Base-by-base conservation (phyloP, 305 asterid genomes). In the Solanum hybrid region DNA sequence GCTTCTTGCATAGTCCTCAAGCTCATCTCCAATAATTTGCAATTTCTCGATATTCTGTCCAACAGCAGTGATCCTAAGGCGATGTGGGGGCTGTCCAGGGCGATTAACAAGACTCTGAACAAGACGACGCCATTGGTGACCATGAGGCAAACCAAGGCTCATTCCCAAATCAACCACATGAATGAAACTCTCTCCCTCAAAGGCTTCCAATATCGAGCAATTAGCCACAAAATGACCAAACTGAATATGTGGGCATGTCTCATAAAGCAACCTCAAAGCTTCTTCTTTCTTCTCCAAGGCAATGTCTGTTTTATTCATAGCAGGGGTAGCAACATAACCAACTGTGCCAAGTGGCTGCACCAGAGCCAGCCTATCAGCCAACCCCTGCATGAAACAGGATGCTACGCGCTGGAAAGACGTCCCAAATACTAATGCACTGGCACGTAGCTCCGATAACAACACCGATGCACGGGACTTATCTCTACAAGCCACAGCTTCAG, bases 351-450 rank as follows among this genome's bases (percentile, higher is more conserved):
- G 96, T 3, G 98, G 98, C 45, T 95, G 98, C 73, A 95, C 96
- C 88, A 94, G 90, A 4, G 97, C 94, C 32, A 95, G 91, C 88
- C 98, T 89, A 38, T 96, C 99, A 2, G 95, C 94, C 0, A 96
- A 92, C 31, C 99, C 98, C 90, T 96, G 98, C 73, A 95, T 94
- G 40, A 96, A 96, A 80, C 99, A 95, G 56, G 98, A 95, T 0
- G 99, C 99, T 42, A 96, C 99, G 1, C 98, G 97, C 92, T 96
- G 99, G 91, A 96, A 96, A 29, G 99, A 92, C n/a, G 99, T 92
- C 37, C 99, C 99, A 27, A 96, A 95, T 8, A 95, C 99, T 72
- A 96, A 88, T 9, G 99, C 97, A 42, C 92, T 94, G 31, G 94
- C 89, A 6, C 97, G 93, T 10, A 96, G 97, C 90, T 96, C 96